Base-by-base conservation (phyloP, 2,329 filamentous ascomycete species). In the Aspergillus niger region DNA sequence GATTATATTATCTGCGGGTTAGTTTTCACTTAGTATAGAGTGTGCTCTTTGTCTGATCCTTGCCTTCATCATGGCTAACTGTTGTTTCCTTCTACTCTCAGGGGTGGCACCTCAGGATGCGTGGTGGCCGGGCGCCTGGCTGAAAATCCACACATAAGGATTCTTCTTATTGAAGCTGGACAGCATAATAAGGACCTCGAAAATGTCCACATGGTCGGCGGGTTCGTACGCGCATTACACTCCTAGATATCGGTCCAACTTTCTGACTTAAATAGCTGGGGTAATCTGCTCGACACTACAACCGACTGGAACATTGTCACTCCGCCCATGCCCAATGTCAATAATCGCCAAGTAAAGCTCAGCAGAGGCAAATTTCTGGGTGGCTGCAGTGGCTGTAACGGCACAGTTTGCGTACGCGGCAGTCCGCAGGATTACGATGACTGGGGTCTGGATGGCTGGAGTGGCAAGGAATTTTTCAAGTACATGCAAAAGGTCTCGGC, bases 361-460 rank as follows among this genome's bases (percentile, higher is more conserved):
- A 79, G 75, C 51, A 71, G 79, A 55, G 79, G 79, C 3, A 74
- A 74, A 24, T 80, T 80, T 57, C 68, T 81, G 2, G 77, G 78
- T 11, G 78, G 78, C 15, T 75, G 70, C 51, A 78, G 75, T 65
- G 79, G 78, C 8, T 76, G 74, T 55, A 81, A 81, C 62, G 79
- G 77, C 20, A 81, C 78, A 0, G 72, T 81, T 20, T 80, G 76
- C 58, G 70, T 81, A 36, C 74, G 78, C 6, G 79, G 79, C 5
- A 69, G 69, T 24, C 77, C 77, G 60, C 77, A 80, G 60, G 78
- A 80, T 50, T 81, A 77, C 58, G 83, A 87, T 70, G 83, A 87
- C 59, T 86, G 85, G 85, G 78, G 72, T 2, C 63, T 80, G 77
- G 38, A 74, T 5, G 84, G 82, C 2, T 85, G 85, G 84, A 82